phyloP scores from a whole-genome alignment of 495 filamentous ascomycete species.

The Xylaria cubensis region DNA sequence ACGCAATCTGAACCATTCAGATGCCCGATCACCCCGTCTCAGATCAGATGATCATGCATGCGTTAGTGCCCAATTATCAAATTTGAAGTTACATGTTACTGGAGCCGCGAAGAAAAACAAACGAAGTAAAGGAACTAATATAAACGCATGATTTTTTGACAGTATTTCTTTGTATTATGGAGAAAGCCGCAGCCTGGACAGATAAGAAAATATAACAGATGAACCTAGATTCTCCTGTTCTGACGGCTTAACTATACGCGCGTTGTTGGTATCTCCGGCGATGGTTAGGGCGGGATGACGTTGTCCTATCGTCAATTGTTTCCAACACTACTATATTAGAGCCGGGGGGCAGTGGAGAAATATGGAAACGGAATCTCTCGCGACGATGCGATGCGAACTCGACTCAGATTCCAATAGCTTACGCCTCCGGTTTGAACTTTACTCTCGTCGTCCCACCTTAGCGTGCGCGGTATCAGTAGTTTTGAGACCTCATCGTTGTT shows the following conservation, averaged over 20 bases:
- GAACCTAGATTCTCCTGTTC: background rate
- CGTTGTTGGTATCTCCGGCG: background rate
- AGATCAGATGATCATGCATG: slow-evolving; percentile 24
- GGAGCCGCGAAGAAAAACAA: slow-evolving; percentile 2
- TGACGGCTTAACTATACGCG: background rate
- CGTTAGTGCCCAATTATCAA: slow-evolving; percentile 9
- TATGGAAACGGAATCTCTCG: slow-evolving; percentile 8
- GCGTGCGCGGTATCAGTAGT: background rate
- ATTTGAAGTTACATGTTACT: background rate
- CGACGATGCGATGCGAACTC: slow-evolving; percentile 25
- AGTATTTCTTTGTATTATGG: background rate
- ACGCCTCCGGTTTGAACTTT: slow-evolving; percentile 11
- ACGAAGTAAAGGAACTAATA: background rate
- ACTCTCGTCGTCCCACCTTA: background rate
- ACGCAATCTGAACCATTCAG: background rate
- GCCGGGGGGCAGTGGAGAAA: slow-evolving; percentile 11
- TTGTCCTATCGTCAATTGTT: background rate
- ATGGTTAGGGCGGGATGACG: slow-evolving; percentile 15
- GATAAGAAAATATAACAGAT: background rate
- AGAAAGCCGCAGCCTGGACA: background rate
- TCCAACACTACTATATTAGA: background rate
- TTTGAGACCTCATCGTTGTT: background rate
- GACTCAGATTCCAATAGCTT: slow-evolving; percentile 25
- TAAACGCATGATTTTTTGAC: background rate
- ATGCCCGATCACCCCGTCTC: slow-evolving; percentile 11